Base-by-base conservation (phyloP, 768 basidiomycete species). In the Grammothele lineata region DNA sequence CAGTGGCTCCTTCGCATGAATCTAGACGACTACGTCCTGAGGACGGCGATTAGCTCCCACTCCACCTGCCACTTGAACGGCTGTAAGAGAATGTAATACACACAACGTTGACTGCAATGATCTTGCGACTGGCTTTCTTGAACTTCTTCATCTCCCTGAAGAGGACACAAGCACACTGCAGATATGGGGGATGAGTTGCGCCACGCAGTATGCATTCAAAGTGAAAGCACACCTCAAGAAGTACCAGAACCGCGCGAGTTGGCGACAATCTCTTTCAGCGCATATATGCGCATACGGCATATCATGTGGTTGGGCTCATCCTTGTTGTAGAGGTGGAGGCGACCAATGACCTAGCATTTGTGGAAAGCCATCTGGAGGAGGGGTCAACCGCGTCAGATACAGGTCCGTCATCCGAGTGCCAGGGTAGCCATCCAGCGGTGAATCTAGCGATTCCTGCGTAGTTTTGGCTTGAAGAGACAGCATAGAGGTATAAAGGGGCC, bases 171-270 rank as follows among this genome's bases (percentile, higher is more conserved):
- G 15, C 30, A 32, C 15, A 32, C 9, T 32, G 30, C 15, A 8
- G 9, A 32, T 15, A 9, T 32, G 40, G 17, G 43, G 3, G 22
- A 15, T 34, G 5, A 15, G 5, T n/a, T 24, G 32, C 25, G 22
- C 12, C 9, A 18, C 21, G 23, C 18, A 43, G 15, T 21, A 30
- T 21, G 33, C 11, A 11, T 9, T 53, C 27, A 18, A 17, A 7
- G 24, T n/a, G n/a, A n/a, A n/a, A n/a, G 58, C 82, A 59, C 54
- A 87, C 87, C 87, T 84, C 51, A 99, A 77, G 83, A 95, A 99
- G 76, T 97, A 97, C 95, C 96, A 98, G 87, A 96, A 99, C 50
- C 95, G 85, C 40, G n/a, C 9, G 92, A 95, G 77, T 99, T 98
- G 61, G 96, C 95, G 62, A 99, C 92, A 57, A 97, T 93, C 55